Evolutionary conservation across 345 rosid genomes (phyloP).

Genomic region (Melaleuca alternifolia): DNA sequence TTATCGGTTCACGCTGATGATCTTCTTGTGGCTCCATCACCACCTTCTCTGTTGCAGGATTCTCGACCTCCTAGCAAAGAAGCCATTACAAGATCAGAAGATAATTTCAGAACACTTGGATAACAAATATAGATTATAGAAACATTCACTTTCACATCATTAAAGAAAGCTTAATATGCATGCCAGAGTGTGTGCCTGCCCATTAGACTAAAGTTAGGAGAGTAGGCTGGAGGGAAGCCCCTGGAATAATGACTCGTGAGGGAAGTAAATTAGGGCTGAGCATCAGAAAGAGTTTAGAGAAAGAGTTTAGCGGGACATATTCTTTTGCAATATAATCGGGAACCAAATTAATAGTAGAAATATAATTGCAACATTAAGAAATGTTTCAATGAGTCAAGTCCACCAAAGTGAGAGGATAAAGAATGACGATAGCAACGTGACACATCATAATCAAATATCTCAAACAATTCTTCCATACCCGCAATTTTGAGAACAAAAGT

Average conservation of each 20-base stretch:
- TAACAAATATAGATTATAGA: not conserved
- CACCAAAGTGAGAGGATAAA: not conserved
- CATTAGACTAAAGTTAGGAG: not conserved
- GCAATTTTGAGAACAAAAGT: too few species aligned
- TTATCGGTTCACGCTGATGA: slow-evolving; percentile 5
- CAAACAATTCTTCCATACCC: too few species aligned
- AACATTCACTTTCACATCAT: not conserved
- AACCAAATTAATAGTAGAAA: not conserved
- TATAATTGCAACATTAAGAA: not conserved
- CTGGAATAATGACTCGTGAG: not conserved
- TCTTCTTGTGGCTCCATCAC: slow-evolving; percentile 15
- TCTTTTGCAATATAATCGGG: not conserved
- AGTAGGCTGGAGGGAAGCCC: not conserved
- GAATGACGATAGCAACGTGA: not conserved
- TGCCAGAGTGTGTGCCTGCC: not conserved
- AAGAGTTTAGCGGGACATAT: too few species aligned
- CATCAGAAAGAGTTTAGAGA: not conserved
- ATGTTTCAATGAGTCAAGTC: not conserved
- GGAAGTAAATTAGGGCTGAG: not conserved
- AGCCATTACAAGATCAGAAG: not conserved
- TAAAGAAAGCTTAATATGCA: not conserved
- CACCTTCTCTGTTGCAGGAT: slow-evolving; percentile 12
- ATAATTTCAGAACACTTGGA: not conserved
- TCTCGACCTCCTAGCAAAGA: slow-evolving; percentile 25
- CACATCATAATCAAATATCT: not conserved